phyloP scores from a whole-genome alignment of 352 stramenopile genomes.

The Globisporangium iwayamae region DNA sequence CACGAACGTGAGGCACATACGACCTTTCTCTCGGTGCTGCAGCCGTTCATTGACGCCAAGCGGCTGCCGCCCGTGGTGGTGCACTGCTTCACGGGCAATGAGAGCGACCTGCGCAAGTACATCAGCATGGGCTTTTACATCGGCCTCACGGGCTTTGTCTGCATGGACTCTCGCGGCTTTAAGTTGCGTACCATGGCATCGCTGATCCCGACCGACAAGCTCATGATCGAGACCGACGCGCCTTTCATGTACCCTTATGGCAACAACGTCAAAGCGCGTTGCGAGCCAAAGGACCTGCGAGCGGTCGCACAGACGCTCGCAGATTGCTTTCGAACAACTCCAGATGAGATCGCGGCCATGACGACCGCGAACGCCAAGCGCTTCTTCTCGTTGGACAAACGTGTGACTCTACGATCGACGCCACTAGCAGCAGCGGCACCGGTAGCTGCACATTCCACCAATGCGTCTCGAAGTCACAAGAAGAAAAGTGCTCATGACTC shows the following conservation, averaged over 20 bases:
- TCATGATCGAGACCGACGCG: conserved; percentile 76
- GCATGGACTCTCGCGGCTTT: conserved; percentile 53
- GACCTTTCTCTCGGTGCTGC: conserved; percentile 37
- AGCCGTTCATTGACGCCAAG: conserved; percentile 28
- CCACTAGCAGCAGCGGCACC: not conserved
- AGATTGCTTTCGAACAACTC: conserved; percentile 31
- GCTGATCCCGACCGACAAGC: conserved; percentile 43
- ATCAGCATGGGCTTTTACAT: conserved; percentile 67
- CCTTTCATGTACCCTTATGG: conserved; percentile 75
- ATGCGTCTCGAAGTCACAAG: not conserved
- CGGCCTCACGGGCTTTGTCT: conserved; percentile 67
- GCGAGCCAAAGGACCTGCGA: conserved; percentile 63
- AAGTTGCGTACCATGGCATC: conserved; percentile 39
- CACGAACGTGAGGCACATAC: conserved; percentile 80
- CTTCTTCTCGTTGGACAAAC: conserved; percentile 46
- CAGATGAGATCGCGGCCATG: conserved; percentile 33
- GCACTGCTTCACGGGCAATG: conserved; percentile 70
- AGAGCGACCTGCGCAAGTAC: conserved; percentile 50
- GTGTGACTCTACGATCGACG: conserved; percentile 5
- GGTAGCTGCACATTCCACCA: not conserved
- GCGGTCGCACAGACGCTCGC: conserved; percentile 60
- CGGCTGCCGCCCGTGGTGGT: conserved; percentile 54
- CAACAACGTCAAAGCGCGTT: conserved; percentile 32
- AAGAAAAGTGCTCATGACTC: conserved; percentile 5
- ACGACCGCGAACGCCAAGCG: conserved; percentile 47